Evolutionary conservation across 2,329 filamentous ascomycete genomes (phyloP).

Genomic region (Sphaerulina populicola): DNA sequence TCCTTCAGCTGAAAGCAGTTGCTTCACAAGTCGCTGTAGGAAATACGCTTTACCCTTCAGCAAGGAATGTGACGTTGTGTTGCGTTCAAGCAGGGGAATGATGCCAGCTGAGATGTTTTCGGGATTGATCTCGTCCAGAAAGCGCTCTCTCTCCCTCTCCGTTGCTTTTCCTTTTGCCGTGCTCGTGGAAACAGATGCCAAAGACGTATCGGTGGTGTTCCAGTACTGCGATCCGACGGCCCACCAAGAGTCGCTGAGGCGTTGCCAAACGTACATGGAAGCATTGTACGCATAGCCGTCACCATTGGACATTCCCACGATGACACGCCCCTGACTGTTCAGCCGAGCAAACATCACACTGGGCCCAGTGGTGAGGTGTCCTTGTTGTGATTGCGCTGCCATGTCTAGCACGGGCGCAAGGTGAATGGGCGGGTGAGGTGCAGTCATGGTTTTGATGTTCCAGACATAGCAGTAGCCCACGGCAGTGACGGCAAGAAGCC

Average conservation of each 20-base stretch:
- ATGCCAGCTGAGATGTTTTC: conserved; percentile 76
- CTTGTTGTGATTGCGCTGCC: conserved; percentile 68
- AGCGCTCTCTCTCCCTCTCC: conserved; percentile 39
- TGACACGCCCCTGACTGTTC: conserved; percentile 75
- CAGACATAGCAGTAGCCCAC: conserved; percentile 87
- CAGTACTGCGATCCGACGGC: conserved; percentile 96
- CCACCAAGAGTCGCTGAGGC: conserved; percentile 96
- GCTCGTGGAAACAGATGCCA: conserved; percentile 68
- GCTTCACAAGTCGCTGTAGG: conserved; percentile 83
- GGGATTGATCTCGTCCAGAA: conserved; percentile 43
- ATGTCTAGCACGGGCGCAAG: conserved; percentile 82
- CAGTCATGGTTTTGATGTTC: conserved; percentile 72
- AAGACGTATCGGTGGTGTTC: conserved; percentile 91
- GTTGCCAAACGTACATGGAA: conserved; percentile 83
- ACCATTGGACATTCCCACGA: conserved; percentile 88
- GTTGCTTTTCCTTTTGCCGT: conserved; percentile 12
- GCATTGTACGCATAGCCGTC: conserved; percentile 88
- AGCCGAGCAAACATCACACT: conserved; percentile 85
- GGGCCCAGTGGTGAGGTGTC: conserved; percentile 69
- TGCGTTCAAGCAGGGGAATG: conserved; percentile 84
- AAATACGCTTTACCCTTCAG: conserved; percentile 87
- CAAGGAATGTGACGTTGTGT: conserved; percentile 87
- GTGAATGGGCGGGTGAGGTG: conserved; percentile 78
- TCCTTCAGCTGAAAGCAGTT: conserved; percentile 76
- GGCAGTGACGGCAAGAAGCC: conserved; percentile 81